A percentile compares a stretch with the other conserved stretches of the same genome.
Conservation (phyloP, 495 filamentous ascomycete species). For the Trichoderma parareesei region DNA sequence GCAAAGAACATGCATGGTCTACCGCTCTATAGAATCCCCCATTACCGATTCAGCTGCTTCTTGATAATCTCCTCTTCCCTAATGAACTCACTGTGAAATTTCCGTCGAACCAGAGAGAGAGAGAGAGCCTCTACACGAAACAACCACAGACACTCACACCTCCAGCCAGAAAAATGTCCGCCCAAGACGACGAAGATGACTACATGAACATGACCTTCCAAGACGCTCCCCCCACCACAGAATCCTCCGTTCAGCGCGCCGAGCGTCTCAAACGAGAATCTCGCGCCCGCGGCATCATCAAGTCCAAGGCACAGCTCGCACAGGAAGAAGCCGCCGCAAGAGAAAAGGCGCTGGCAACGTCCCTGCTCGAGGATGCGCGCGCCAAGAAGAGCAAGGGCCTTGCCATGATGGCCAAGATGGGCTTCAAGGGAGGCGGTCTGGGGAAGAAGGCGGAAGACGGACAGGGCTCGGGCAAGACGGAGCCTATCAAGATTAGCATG, state of each 20-base stretch:
- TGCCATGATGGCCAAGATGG: conserved; percentile 95
- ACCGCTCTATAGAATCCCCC: background rate
- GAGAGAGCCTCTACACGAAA: background rate
- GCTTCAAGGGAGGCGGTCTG: conserved; percentile 69
- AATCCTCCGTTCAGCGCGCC: conserved; percentile 51
- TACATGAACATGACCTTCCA: conserved; percentile 60
- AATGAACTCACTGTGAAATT: background rate
- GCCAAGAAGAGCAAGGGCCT: conserved; percentile 65
- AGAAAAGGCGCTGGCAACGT: conserved; percentile 64
- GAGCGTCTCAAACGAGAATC: conserved; percentile 48
- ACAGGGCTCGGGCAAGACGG: conserved; percentile 26
- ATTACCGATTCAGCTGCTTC: no score
- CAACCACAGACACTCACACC: background rate
- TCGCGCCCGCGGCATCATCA: conserved; percentile 50
- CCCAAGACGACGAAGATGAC: conserved; percentile 49
- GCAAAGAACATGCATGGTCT: background rate
- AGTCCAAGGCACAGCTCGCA: conserved; percentile 77
- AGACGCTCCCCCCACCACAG: conserved; percentile 26
- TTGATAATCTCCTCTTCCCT: no score
- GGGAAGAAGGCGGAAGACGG: conserved; percentile 43
- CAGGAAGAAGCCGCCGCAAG: conserved; percentile 59
- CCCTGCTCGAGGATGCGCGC: conserved; percentile 45
- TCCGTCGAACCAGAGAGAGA: background rate
- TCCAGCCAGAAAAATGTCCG: conserved; percentile 3
- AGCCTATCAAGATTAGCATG: conserved; percentile 60